Evolutionary conservation across 225 moss, liverwort and hornwort genomes (phyloP), one percentile per base, ranked within the genome.

Genomic region (Lunularia cruciata): DNA sequence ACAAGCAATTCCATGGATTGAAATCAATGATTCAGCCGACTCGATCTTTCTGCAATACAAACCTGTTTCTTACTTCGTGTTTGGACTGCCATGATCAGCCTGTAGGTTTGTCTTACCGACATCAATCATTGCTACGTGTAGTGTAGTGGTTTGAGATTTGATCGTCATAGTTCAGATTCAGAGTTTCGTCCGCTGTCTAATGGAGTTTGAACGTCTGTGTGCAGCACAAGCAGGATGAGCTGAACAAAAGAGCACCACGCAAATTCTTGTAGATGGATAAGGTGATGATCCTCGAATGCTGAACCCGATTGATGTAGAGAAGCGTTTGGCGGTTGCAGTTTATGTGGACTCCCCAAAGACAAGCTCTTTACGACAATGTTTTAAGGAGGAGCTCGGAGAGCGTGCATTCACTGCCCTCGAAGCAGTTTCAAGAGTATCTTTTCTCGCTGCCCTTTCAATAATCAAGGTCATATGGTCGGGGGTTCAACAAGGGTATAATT

Each of bases 141-240:
- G n/a, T n/a, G n/a, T n/a, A n/a, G n/a, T n/a, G n/a, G n/a, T n/a
- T n/a, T n/a, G n/a, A n/a, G n/a, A n/a, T n/a, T n/a, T n/a, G n/a
- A n/a, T n/a, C n/a, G n/a, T n/a, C n/a, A n/a, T n/a, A n/a, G n/a
- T n/a, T n/a, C n/a, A n/a, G n/a, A n/a, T n/a, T n/a, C n/a, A n/a
- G n/a, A n/a, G n/a, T n/a, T n/a, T n/a, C n/a, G n/a, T n/a, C n/a
- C n/a, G n/a, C n/a, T n/a, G n/a, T n/a, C n/a, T n/a, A n/a, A n/a
- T n/a, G n/a, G n/a, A n/a, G n/a, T n/a, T n/a, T n/a, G n/a, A n/a
- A n/a, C n/a, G n/a, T n/a, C n/a, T 11, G 32, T 67, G 63, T 51
- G 33, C 67, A 67, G 67, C 48, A 67, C 47, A 67, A 67, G 49
- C 49, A 48, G 67, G 67, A 67, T 51, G 49, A 67, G 67, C 49